A percentile compares a stretch with the other conserved stretches of the same genome.
Evolutionary conservation across 2,329 filamentous ascomycete genomes (phyloP).

Genomic region (Verticillium longisporum): DNA sequence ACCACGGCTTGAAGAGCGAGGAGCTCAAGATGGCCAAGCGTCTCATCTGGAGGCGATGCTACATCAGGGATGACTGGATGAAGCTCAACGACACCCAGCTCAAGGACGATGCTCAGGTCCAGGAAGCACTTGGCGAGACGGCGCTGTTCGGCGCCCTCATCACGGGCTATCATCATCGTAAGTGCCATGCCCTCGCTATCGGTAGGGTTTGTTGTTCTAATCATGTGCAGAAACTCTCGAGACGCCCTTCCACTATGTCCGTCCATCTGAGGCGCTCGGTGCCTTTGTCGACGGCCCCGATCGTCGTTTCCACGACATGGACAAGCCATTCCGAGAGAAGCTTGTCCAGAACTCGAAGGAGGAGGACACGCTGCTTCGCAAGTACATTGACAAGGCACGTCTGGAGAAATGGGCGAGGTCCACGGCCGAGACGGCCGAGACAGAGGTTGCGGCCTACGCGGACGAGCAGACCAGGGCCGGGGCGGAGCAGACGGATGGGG

Average conservation of each 20-base stretch:
- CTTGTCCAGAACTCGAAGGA: slow-evolving; percentile 65
- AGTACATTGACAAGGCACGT: slow-evolving; percentile 59
- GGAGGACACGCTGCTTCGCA: slow-evolving; percentile 62
- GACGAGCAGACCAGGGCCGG: slow-evolving; percentile 18
- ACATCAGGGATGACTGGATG: slow-evolving; percentile 79
- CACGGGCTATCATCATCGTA: slow-evolving; percentile 59
- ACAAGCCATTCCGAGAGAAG: slow-evolving; percentile 57
- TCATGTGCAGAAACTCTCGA: slow-evolving; percentile 30
- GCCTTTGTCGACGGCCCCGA: slow-evolving; percentile 57
- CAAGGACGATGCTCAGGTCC: slow-evolving; percentile 63
- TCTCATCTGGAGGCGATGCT: slow-evolving; percentile 81
- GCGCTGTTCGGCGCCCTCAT: slow-evolving; percentile 61
- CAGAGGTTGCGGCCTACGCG: slow-evolving; percentile 22
- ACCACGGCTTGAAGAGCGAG: slow-evolving; percentile 47
- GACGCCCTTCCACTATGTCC: slow-evolving; percentile 35
- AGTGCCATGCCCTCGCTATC: slow-evolving; percentile 21
- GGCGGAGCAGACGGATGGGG: slow-evolving; percentile 1
- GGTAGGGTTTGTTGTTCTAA: neutral
- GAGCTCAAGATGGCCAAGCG: slow-evolving; percentile 52
- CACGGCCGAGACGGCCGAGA: slow-evolving; percentile 28
- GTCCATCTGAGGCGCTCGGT: slow-evolving; percentile 48
- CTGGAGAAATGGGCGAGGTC: slow-evolving; percentile 60
- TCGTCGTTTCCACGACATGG: slow-evolving; percentile 50
- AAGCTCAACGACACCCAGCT: slow-evolving; percentile 70
- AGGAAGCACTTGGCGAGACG: slow-evolving; percentile 56